Evolutionary conservation across 116 monocot genomes (phyloP), one percentile per base, ranked within the genome.

Genomic region (Papilionanthe hybrid): DNA sequence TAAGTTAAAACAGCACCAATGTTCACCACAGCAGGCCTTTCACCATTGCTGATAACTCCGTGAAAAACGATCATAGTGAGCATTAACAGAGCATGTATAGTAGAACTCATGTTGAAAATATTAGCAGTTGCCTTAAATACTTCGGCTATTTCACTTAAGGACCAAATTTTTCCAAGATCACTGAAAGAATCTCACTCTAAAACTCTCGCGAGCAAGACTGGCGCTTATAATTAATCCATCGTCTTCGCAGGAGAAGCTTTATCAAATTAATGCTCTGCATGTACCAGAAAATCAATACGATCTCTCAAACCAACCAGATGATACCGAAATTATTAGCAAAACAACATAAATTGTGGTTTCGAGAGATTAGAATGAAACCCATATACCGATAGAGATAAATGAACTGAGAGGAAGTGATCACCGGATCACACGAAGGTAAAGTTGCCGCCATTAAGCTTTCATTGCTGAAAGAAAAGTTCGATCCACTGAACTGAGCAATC

Each of bases 1-100:
- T 81, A 89, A 60, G 81, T 89, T 10, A 93, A 75, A 72, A 91
- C 68, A 66, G 89, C 93, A 23, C 91, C 93, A 65, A 93, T 78
- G 30, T 86, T 91, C n/a, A 93, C 87, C 69, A 48, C 84, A 13
- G 57, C 79, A 60, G 93, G 93, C 84, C 82, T 86, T 73, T 81
- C 71, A 28, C 82, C 68, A 44, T 22, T 37, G 37, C 32, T 32
- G 3, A 65, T 15, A 79, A 49, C 4, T 69, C 77, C 47, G 81
- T 44, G 49, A 27, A 83, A 80, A 42, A 42, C 5, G 32, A 78
- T 9, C 20, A 79, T 55, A 49, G 7, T 4, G 12, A 75, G 48
- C 49, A 75, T 50, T 49, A 75, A 49, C 10, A 75, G 75, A 17
- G 42, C 49, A 48, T 27, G 6, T 20, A 42, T 42, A 48, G 5